These are phyloP conservation scores for Saccharomyces eubayanus DNA, from an alignment of 805 yeast genomes.

Conservation along the genomic window DNA sequence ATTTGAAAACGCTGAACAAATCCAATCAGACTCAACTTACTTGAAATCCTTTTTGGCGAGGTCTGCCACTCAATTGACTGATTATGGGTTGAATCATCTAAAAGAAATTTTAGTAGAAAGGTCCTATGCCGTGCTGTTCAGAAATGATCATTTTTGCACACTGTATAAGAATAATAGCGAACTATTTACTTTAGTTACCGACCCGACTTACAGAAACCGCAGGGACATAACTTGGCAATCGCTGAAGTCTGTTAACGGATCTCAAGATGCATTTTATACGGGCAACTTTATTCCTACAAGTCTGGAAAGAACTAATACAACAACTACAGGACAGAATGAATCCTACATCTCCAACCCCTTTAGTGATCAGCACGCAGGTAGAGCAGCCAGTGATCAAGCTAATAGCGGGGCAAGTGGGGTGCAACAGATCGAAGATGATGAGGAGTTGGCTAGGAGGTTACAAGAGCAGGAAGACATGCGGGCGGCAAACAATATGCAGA, in stretches of 20 bases:
- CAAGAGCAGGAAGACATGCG: constrained; percentile 53
- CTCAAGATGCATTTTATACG: constrained; percentile 57
- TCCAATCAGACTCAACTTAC: constrained; percentile 30
- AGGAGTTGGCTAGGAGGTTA: constrained; percentile 36
- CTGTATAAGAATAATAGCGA: constrained; percentile 43
- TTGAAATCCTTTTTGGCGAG: constrained; percentile 45
- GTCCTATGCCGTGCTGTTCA: constrained; percentile 62
- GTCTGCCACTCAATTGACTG: constrained; percentile 71
- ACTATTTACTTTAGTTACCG: constrained; percentile 65
- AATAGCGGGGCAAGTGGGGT: constrained; percentile 1
- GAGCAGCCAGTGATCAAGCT: background rate
- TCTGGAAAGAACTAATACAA: constrained; percentile 8
- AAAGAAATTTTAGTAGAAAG: constrained; percentile 40
- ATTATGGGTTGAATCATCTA: constrained; percentile 48
- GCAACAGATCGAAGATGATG: constrained; percentile 30
- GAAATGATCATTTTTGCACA: constrained; percentile 86
- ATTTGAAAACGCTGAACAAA: constrained; percentile 21
- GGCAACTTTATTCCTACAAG: constrained; percentile 51
- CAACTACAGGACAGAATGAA: constrained; percentile 3
- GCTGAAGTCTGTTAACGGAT: constrained; percentile 56
- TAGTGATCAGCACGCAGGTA: constrained; percentile 10
- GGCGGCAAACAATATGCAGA: constrained; percentile 40
- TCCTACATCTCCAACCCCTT: constrained; percentile 19
- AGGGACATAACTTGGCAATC: constrained; percentile 74
- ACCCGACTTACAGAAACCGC: constrained; percentile 48